These are phyloP conservation scores for Kwoniella shivajii DNA, from an alignment of 1,284 basidiomycete species.

Conservation along the genomic window DNA sequence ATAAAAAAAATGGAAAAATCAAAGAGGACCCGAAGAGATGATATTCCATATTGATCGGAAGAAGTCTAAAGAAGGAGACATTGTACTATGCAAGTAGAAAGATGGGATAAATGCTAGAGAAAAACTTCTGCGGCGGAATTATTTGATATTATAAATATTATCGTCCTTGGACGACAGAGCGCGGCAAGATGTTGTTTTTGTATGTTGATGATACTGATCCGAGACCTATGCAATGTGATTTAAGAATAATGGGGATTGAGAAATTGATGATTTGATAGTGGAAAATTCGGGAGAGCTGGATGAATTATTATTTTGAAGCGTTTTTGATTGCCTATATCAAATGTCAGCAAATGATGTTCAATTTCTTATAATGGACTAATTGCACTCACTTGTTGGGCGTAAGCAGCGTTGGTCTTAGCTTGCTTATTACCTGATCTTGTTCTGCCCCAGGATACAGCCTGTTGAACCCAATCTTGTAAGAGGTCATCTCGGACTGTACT, in stretches of 20 bases:
- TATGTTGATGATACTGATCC: conserved; percentile 11
- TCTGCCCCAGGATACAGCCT: conserved; percentile 67
- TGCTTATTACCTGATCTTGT: conserved; percentile 56
- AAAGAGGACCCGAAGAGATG: too few species aligned
- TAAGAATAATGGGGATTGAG: conserved; percentile 9
- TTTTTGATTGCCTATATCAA: conserved; percentile 34
- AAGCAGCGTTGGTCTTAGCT: conserved; percentile 59
- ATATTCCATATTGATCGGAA: too few species aligned
- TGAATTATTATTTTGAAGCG: conserved; percentile 27
- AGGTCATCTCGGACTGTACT: conserved; percentile 79
- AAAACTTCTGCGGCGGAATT: conserved; percentile 29
- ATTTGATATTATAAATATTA: conserved; percentile 5
- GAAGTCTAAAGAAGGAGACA: too few species aligned
- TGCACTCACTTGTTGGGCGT: conserved; percentile 59
- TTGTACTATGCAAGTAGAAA: not conserved
- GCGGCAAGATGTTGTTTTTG: conserved; percentile 35
- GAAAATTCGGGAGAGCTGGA: not conserved
- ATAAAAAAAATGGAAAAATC: too few species aligned
- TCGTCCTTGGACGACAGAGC: conserved; percentile 53
- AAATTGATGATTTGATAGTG: not conserved
- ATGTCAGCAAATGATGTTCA: not conserved
- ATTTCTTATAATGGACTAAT: not conserved
- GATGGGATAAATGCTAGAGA: conserved; percentile 4
- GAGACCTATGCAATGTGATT: conserved; percentile 15
- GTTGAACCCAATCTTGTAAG: conserved; percentile 77